Conservation (phyloP, 139 green algal genomes). For the Pycnococcus provasolii region DNA sequence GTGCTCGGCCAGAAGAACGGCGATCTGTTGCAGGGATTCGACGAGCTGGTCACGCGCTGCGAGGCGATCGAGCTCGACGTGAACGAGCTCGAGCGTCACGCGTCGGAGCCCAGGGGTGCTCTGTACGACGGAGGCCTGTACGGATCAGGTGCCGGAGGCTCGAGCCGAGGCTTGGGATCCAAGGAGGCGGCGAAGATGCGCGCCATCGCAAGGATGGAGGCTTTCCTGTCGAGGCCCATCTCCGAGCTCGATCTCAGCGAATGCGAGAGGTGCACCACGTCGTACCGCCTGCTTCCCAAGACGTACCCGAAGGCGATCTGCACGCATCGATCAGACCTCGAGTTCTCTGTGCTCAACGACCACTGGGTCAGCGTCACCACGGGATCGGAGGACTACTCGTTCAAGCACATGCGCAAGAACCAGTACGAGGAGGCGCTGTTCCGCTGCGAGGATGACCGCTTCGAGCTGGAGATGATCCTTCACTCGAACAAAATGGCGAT, state of each 20-base stretch:
- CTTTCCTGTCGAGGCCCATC: slow-evolving; percentile 78
- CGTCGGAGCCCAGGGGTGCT: too few species aligned
- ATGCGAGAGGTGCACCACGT: slow-evolving; percentile 62
- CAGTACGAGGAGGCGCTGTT: slow-evolving; percentile 91
- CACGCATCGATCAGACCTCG: slow-evolving; percentile 39
- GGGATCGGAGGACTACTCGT: slow-evolving; percentile 81
- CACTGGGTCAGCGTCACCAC: slow-evolving; percentile 85
- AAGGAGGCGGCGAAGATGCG: too few species aligned
- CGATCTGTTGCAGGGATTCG: slow-evolving; percentile 72
- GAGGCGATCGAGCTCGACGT: slow-evolving; percentile 46
- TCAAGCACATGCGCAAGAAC: slow-evolving; percentile 97
- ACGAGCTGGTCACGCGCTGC: slow-evolving; percentile 65
- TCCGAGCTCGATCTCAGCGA: slow-evolving; percentile 73
- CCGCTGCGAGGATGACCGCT: slow-evolving; percentile 90
- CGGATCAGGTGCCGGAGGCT: too few species aligned
- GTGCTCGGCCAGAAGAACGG: slow-evolving; percentile 54
- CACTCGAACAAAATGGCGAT: slow-evolving; percentile 52
- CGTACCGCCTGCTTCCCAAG: slow-evolving; percentile 81
- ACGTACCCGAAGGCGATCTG: slow-evolving; percentile 33
- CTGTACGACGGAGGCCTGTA: too few species aligned
- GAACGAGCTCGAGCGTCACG: background rate
- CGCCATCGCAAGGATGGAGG: slow-evolving; percentile 35
- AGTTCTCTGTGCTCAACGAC: slow-evolving; percentile 68
- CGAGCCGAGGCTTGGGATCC: too few species aligned
- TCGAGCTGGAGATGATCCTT: slow-evolving; percentile 92